Evolutionary conservation across 129 eudicot genomes (phyloP), one percentile per base, ranked within the genome.

Genomic region (Heracleum sosnowskyi): DNA sequence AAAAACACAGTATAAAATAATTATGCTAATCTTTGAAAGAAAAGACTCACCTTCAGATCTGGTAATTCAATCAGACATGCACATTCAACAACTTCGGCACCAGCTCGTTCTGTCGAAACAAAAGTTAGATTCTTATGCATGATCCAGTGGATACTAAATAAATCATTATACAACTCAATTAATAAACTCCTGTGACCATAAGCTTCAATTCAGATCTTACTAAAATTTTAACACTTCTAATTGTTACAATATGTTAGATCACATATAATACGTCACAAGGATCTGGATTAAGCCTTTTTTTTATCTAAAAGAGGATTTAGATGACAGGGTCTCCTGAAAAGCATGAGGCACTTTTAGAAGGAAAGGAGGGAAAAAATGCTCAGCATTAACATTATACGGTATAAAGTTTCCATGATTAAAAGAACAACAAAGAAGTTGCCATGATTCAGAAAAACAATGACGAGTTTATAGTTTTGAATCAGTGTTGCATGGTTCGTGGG

Each of bases 1-100:
- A 45, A 60, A 44, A 28, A 69, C 26, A 18, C 12, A 16, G 44
- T 29, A 20, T 18, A 18, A 35, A 69, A 5, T 11, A 36, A 69
- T 35, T 55, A 55, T 24, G 64, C 40, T 39, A 26, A 60, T 31
- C 5, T 41, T 35, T 39, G 28, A 20, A 34, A 73, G 68, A 18
- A 72, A 29, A 49, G 7, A 76, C 77, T 34, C 80, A 84, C 90
- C 90, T 84, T 91, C 57, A 91, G 77, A 45, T 86, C 95, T 34
- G 97, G 97, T 75, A 93, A 78, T 85, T 89, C 91, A 76, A 89
- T 89, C 53, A 89, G 83, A 34, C 91, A 89, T 16, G 91, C 91
- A 75, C 94, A 89, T 73, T 82, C 94, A 75, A 87, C 88, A 45
- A 89, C 91, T 79, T 81, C 84, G 34, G 94, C 91, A 44, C 88